These are phyloP conservation scores for Haematococcus lacustris DNA, from an alignment of 139 green algal genomes.

Conservation along the genomic window DNA sequence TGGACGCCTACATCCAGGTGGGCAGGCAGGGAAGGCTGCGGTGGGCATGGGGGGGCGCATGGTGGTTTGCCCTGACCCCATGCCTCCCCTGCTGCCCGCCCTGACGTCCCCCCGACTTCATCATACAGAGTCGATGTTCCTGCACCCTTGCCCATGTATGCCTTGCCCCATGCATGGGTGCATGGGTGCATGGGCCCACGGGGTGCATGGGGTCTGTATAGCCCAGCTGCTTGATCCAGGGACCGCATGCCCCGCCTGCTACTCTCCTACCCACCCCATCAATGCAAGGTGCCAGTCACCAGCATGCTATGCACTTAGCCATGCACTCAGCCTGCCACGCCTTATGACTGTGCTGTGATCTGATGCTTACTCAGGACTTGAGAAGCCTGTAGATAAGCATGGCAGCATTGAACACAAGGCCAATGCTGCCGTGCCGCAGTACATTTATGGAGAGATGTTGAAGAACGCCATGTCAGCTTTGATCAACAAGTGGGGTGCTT, in stretches of 20 bases:
- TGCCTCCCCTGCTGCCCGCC: too few relatives aligned
- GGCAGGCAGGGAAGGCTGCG: neutral
- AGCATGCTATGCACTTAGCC: neutral
- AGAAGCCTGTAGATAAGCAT: neutral
- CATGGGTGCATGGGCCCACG: too few relatives aligned
- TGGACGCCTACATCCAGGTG: conserved; percentile 5
- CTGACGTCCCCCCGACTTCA: too few relatives aligned
- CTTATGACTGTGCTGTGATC: neutral
- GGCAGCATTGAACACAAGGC: neutral
- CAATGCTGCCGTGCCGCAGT: neutral
- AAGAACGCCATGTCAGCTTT: conserved; percentile 32
- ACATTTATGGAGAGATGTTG: conserved; percentile 24
- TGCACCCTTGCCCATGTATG: neutral
- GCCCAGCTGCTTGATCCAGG: too few relatives aligned
- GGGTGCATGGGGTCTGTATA: too few relatives aligned
- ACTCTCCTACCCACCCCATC: too few relatives aligned
- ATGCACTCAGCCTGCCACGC: neutral
- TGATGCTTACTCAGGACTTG: neutral
- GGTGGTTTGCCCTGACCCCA: neutral
- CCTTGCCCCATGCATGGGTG: neutral
- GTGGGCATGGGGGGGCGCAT: too few relatives aligned
- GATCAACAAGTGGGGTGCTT: neutral
- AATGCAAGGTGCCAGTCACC: neutral
- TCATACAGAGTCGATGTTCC: too few relatives aligned
- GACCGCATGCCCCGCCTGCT: too few relatives aligned